Conservation (phyloP, 345 rosid genomes). For the Aquilaria sinensis region DNA sequence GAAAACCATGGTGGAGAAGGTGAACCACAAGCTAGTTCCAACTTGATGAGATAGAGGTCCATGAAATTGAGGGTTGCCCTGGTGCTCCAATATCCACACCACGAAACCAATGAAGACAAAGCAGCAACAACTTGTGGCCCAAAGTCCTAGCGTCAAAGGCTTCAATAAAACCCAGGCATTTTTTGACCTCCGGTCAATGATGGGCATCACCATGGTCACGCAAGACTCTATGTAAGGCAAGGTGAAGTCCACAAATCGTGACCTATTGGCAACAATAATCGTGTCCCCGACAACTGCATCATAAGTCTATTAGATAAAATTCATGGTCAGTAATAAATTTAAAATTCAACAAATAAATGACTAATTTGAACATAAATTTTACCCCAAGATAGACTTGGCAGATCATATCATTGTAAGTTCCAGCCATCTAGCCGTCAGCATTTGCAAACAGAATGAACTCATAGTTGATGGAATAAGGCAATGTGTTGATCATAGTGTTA, state of each 20-base stretch:
- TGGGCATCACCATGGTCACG: too few species aligned
- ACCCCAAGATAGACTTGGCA: slow-evolving; percentile 27
- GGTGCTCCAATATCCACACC: slow-evolving; percentile 5
- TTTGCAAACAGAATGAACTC: slow-evolving; percentile 19
- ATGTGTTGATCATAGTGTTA: slow-evolving; percentile 17
- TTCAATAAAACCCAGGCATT: slow-evolving; percentile 18
- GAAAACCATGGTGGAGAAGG: slow-evolving; percentile 7
- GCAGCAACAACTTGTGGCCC: neutral
- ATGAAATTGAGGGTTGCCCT: neutral
- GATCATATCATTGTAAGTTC: slow-evolving; percentile 22
- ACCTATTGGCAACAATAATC: neutral
- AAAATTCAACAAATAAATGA: too few species aligned
- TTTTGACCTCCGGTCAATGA: too few species aligned
- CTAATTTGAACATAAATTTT: too few species aligned
- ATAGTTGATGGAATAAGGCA: slow-evolving; percentile 18
- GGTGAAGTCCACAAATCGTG: slow-evolving; percentile 2
- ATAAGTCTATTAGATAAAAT: too few species aligned
- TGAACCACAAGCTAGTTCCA: neutral
- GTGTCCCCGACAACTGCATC: too few species aligned
- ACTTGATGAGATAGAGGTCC: neutral
- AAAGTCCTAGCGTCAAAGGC: slow-evolving; percentile 1
- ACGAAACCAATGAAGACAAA: slow-evolving; percentile 1
- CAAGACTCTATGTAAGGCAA: neutral
- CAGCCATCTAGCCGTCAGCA: slow-evolving; percentile 14
- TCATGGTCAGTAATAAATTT: neutral